Evolutionary conservation across 768 basidiomycete species (phyloP).

Genomic region (Termitomyces sp.): DNA sequence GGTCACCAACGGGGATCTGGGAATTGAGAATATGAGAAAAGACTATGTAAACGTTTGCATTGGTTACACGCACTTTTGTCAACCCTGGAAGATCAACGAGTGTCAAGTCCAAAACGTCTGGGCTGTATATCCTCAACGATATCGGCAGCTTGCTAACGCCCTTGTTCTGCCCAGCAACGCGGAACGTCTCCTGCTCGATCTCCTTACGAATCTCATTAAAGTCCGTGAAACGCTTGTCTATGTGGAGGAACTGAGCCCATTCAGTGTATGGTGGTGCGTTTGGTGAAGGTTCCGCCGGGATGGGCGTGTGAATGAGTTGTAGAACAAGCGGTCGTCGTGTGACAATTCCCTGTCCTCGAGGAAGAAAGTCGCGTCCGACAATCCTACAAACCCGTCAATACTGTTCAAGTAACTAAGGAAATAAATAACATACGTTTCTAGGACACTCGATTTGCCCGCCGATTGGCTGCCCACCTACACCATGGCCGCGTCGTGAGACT

Average conservation of each 20-base stretch:
- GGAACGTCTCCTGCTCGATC: conserved; percentile 96
- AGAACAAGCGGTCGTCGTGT: conserved; percentile 94
- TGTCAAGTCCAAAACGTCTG: conserved; percentile 92
- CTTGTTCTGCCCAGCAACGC: conserved; percentile 98
- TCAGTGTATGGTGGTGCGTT: conserved; percentile 58
- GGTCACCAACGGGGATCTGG: conserved; percentile 93
- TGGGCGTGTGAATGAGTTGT: conserved; percentile 91
- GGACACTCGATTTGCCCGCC: conserved; percentile 91
- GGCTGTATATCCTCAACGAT: conserved; percentile 92
- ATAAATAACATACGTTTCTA: conserved; percentile 78
- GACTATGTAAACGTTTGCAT: neutral
- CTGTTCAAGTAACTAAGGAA: conserved; percentile 8
- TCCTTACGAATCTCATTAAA: conserved; percentile 92
- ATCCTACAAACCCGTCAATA: conserved; percentile 47
- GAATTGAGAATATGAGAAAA: neutral
- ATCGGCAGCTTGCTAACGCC: conserved; percentile 96
- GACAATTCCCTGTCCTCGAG: conserved; percentile 90
- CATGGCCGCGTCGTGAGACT: neutral
- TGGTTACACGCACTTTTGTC: conserved; percentile 70
- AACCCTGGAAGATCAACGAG: conserved; percentile 95
- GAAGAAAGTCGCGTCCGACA: conserved; percentile 90
- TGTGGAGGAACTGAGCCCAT: conserved; percentile 97
- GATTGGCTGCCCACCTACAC: conserved; percentile 92
- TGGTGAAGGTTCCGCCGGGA: conserved; percentile 44
- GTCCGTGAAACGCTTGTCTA: conserved; percentile 96